Percentiles rank a stretch among this genome's conserved stretches.
Evolutionary conservation across 2,329 filamentous ascomycete genomes (phyloP).

Genomic region (Cladosporium sp.): DNA sequence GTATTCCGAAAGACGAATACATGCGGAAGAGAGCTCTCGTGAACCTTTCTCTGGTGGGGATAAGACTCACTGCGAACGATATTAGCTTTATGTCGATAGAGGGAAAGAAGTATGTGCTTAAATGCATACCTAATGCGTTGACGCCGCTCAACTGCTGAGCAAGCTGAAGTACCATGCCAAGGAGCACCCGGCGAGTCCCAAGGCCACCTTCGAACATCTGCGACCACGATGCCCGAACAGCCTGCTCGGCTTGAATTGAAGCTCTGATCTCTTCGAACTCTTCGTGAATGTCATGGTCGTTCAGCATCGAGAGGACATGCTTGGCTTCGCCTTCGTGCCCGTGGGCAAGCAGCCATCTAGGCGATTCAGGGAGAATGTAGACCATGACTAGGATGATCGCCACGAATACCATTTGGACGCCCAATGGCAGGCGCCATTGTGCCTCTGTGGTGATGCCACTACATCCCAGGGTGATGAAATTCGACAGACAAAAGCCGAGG

Average conservation of each 20-base stretch:
- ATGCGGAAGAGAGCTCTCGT: too few species aligned
- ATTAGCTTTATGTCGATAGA: not conserved
- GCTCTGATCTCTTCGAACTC: constrained; percentile 28
- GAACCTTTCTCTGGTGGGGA: not conserved
- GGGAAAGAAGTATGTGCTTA: not conserved
- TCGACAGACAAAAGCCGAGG: constrained; percentile 27
- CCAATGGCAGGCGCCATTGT: constrained; percentile 31
- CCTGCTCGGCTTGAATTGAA: constrained; percentile 31
- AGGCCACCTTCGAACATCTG: constrained; percentile 30
- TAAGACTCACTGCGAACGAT: not conserved
- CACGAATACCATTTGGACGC: constrained; percentile 32
- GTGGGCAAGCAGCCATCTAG: constrained; percentile 31
- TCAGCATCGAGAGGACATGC: constrained; percentile 24
- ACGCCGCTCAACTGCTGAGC: constrained; percentile 61
- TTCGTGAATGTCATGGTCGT: constrained; percentile 27
- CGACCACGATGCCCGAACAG: constrained; percentile 28
- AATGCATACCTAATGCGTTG: constrained; percentile 34
- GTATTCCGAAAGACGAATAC: too few species aligned
- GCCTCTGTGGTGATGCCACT: constrained; percentile 27
- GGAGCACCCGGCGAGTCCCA: constrained; percentile 26
- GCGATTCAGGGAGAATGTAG: constrained; percentile 23
- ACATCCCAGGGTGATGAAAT: constrained; percentile 30
- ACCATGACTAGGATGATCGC: constrained; percentile 28
- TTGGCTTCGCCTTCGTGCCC: constrained; percentile 26
- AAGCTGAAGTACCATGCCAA: constrained; percentile 31